Evolutionary conservation across 1,139 yeast genomes (phyloP).

Genomic region (Fermentozyma sake): DNA sequence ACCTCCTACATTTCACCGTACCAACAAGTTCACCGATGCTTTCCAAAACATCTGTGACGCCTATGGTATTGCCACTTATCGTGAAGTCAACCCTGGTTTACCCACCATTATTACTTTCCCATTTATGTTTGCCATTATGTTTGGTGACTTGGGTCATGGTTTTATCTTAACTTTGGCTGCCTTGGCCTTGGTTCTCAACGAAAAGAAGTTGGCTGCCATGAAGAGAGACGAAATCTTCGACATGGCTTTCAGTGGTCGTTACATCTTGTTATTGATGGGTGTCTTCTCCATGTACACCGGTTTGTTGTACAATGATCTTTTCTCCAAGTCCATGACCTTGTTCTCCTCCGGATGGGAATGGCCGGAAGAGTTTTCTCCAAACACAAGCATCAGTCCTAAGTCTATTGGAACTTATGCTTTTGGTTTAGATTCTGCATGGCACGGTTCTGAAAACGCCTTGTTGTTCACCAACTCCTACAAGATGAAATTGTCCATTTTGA

Average conservation of each 20-base stretch:
- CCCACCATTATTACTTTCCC: constrained; percentile 81
- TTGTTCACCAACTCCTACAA: constrained; percentile 75
- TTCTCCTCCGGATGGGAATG: constrained; percentile 75
- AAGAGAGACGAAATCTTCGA: constrained; percentile 76
- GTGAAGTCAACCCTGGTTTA: constrained; percentile 77
- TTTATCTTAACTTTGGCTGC: constrained; percentile 62
- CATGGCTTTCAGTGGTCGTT: constrained; percentile 77
- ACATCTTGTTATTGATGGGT: constrained; percentile 72
- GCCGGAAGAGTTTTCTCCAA: constrained; percentile 55
- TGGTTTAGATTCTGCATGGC: constrained; percentile 80
- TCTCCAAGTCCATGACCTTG: constrained; percentile 71
- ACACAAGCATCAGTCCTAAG: constrained; percentile 54
- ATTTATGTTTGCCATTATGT: constrained; percentile 84
- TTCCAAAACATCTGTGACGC: constrained; percentile 78
- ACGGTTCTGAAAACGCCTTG: constrained; percentile 72
- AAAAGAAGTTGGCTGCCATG: constrained; percentile 52
- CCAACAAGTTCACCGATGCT: constrained; percentile 72
- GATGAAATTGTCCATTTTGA: constrained; percentile 74
- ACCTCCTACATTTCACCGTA: constrained; percentile 77
- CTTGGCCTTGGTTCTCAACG: constrained; percentile 53
- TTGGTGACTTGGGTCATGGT: constrained; percentile 85
- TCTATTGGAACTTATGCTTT: constrained; percentile 57
- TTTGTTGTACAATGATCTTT: constrained; percentile 68
- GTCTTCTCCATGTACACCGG: constrained; percentile 77
- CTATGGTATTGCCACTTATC: constrained; percentile 71